Evolutionary conservation across 768 basidiomycete species (phyloP), one percentile per base, ranked within the genome.

Genomic region (Rubroboletus satanas): DNA sequence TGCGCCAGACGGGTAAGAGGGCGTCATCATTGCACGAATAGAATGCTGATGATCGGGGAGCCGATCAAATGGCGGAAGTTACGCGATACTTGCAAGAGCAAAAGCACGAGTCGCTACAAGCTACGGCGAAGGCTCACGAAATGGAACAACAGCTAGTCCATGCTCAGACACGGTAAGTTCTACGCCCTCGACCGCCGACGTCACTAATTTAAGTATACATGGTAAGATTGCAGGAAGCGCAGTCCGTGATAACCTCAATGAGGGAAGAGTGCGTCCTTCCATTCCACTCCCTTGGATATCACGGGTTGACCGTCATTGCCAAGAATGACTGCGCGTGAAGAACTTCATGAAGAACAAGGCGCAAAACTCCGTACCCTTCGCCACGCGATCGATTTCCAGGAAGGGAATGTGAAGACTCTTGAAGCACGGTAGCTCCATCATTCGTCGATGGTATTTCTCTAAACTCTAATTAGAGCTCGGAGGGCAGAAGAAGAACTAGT

Each of bases 181-280:
- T 14, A 15, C 36, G 23, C 31, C 38, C 12, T 48, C 29, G 14
- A 21, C 15, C 31, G 26, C 42, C 41, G 41, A 56, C 35, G 42
- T 47, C 49, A 49, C 55, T 62, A 37, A 72, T 46, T 38, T 43
- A 41, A 18, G 43, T 31, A 37, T 49, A 39, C 35, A 41, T 48
- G 52, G 12, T 35, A 58, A 69, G 69, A 18, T 49, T 69, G 32
- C 59, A 69, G 50, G 69, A 69, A 54, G 57, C 57, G 21, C 65
- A 65, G 42, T 65, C 65, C 23, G 38, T 54, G 45, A 59, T 69
- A 48, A 14, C 55, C 18, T 66, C 69, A 38, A 61, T 69, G 71
- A 69, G 26, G 57, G 69, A 69, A 56, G 65, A 71, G 69, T 71
- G 43, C 2, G 57, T 36, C 43, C 53, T 67, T 69, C 67, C 61